These are phyloP conservation scores for Bipolaris sorokiniana DNA, from an alignment of 2,329 filamentous ascomycete species.

Conservation along the genomic window DNA sequence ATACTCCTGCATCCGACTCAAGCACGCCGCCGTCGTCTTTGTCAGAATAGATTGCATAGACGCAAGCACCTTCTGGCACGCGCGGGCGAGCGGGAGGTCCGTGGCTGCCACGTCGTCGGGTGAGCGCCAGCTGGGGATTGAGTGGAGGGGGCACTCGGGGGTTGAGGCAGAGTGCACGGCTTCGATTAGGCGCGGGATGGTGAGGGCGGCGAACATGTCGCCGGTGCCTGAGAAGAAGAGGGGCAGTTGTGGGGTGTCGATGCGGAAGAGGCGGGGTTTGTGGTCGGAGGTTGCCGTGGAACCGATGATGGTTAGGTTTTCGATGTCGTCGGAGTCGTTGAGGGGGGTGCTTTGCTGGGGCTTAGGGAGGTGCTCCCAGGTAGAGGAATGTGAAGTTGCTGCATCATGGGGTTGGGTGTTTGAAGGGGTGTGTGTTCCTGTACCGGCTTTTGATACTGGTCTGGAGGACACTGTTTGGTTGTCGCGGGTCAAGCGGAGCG, in stretches of 20 bases:
- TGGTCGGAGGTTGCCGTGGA: slow-evolving; percentile 71
- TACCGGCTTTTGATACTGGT: slow-evolving; percentile 42
- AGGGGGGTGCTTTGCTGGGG: slow-evolving; percentile 2
- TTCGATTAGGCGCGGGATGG: slow-evolving; percentile 85
- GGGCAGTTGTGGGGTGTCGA: slow-evolving; percentile 84
- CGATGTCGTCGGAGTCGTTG: slow-evolving; percentile 18
- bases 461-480: slow-evolving; percentile 51
- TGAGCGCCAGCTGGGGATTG: slow-evolving; percentile 73
- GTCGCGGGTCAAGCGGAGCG: slow-evolving; percentile 71
- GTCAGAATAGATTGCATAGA: slow-evolving; percentile 88
- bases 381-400: neutral
- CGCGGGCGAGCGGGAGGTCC: slow-evolving; percentile 81
- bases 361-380: slow-evolving; percentile 19
- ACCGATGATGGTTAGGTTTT: slow-evolving; percentile 73
- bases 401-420: slow-evolving; percentile 14
- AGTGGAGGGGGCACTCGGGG: slow-evolving; percentile 53
- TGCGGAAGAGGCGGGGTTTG: slow-evolving; percentile 81
- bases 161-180: slow-evolving; percentile 63
- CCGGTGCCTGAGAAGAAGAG: slow-evolving; percentile 96
- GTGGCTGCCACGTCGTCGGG: slow-evolving; percentile 71
- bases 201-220: slow-evolving; percentile 96
- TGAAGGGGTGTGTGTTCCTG: slow-evolving; percentile 31
- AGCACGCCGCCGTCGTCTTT: slow-evolving; percentile 69
- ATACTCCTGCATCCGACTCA: slow-evolving; percentile 63
- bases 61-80: slow-evolving; percentile 84